Percentiles rank a stretch among this genome's conserved stretches.
These are phyloP conservation scores for Choiromyces venosus DNA, from an alignment of 495 filamentous ascomycete genomes.

Conservation along the genomic window DNA sequence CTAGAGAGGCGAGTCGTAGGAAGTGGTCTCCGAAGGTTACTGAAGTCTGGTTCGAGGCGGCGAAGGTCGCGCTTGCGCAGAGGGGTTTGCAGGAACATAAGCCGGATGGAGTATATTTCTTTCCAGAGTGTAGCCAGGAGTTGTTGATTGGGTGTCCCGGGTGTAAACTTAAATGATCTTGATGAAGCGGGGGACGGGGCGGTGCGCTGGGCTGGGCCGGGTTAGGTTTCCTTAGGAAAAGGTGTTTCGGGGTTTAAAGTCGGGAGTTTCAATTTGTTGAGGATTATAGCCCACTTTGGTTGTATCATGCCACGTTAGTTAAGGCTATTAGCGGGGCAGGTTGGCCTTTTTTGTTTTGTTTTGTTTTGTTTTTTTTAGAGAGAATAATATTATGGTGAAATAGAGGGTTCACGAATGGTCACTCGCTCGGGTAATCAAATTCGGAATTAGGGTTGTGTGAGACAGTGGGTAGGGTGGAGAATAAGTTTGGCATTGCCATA, in stretches of 20 bases:
- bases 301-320: neutral
- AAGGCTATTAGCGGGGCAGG: neutral
- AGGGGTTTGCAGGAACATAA: conserved; percentile 35
- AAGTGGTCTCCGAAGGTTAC: conserved; percentile 59
- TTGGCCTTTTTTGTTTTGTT: neutral
- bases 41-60: conserved; percentile 51
- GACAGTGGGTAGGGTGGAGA: neutral
- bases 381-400: neutral
- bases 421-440: neutral
- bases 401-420: neutral
- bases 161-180: conserved; percentile 18
- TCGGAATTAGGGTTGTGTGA: neutral
- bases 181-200: neutral
- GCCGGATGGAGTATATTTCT: conserved; percentile 38
- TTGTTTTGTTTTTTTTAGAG: neutral
- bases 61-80: conserved; percentile 37
- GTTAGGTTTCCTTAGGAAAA: neutral
- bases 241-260: neutral
- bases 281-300: neutral
- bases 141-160: conserved; percentile 39
- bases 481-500: neutral
- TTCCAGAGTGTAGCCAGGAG: conserved; percentile 38
- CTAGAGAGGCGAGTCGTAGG: conserved; percentile 50
- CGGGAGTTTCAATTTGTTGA: neutral
- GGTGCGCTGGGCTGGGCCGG: neutral